Evolutionary conservation across 495 filamentous ascomycete genomes (phyloP).

Genomic region (Hyaloscypha finlandica): DNA sequence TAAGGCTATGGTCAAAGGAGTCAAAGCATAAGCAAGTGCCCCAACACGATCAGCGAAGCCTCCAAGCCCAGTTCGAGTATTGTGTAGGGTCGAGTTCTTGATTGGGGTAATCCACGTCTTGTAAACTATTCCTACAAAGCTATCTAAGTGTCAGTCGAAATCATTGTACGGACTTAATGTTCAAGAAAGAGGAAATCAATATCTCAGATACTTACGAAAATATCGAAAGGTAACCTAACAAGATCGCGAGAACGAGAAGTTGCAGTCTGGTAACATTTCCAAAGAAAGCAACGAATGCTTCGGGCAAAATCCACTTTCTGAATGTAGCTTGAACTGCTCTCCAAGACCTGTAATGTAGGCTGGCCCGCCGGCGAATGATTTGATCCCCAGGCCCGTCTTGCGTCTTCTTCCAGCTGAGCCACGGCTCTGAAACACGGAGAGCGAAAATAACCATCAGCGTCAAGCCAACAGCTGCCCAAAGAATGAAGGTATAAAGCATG

Average conservation of each 20-base stretch:
- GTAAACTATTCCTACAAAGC: too few relatives aligned
- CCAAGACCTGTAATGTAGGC: background rate
- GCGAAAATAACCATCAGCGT: slow-evolving; percentile 36
- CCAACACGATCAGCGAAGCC: slow-evolving; percentile 65
- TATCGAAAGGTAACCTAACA: slow-evolving; percentile 56
- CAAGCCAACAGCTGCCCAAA: slow-evolving; percentile 58
- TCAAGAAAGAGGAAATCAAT: slow-evolving; percentile 22
- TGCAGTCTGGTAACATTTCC: slow-evolving; percentile 43
- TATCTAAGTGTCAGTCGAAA: too few relatives aligned
- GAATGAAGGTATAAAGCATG: slow-evolving; percentile 62
- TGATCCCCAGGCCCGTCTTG: background rate
- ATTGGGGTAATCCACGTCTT: too few relatives aligned
- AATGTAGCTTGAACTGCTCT: slow-evolving; percentile 4
- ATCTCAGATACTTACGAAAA: slow-evolving; percentile 47
- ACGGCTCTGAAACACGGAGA: slow-evolving; percentile 3
- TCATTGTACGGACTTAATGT: too few relatives aligned
- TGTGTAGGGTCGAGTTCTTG: slow-evolving; percentile 28
- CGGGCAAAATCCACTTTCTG: slow-evolving; percentile 25
- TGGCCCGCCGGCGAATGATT: background rate
- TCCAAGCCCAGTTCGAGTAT: slow-evolving; percentile 59
- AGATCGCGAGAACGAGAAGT: slow-evolving; percentile 49
- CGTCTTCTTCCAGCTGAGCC: background rate
- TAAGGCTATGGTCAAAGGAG: slow-evolving; percentile 61
- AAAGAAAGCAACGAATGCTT: slow-evolving; percentile 23
- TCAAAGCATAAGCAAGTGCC: slow-evolving; percentile 65